Percentiles rank a stretch among this genome's conserved stretches.
These are phyloP conservation scores for Dendrocalamus latiflorus DNA, from an alignment of 202 grass and related monocot genomes.

Conservation along the genomic window DNA sequence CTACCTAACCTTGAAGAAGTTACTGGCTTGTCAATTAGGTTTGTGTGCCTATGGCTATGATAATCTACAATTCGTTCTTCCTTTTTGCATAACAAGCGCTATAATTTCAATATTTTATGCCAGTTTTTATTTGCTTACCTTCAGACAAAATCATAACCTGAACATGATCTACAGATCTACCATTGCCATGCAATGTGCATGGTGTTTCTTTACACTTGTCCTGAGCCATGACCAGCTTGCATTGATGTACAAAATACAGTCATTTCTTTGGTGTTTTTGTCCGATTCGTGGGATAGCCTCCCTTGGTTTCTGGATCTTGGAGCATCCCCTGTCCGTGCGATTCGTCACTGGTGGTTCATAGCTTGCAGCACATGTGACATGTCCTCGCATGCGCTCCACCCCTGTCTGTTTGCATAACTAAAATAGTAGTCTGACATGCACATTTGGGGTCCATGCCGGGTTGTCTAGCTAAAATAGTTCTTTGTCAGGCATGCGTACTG, in stretches of 20 bases:
- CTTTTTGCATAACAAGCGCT: not conserved
- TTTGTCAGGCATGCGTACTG: conserved; percentile 1
- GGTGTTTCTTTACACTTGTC: conserved; percentile 5
- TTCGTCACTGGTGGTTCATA: conserved; percentile 31
- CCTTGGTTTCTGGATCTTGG: conserved; percentile 15
- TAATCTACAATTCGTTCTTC: not conserved
- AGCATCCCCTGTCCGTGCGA: not conserved
- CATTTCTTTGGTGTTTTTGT: conserved; percentile 8
- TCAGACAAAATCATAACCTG: not conserved
- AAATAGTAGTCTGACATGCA: conserved; percentile 20
- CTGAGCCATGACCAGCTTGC: conserved; percentile 3
- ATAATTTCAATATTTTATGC: too few species aligned
- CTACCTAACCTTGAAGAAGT: not conserved
- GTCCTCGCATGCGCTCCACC: not conserved
- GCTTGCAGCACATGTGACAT: conserved; percentile 23
- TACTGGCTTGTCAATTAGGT: not conserved
- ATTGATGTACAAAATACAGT: conserved; percentile 15
- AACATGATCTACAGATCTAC: conserved; percentile 17
- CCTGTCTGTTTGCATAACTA: conserved; percentile 16
- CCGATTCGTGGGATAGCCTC: not conserved
- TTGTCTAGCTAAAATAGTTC: conserved; percentile 11
- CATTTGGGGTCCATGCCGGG: not conserved
- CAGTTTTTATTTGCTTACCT: not conserved
- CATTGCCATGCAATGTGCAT: not conserved
- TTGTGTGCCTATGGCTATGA: not conserved